These are phyloP conservation scores for Candida andamanensis DNA, from an alignment of 805 yeast species.

Conservation along the genomic window DNA sequence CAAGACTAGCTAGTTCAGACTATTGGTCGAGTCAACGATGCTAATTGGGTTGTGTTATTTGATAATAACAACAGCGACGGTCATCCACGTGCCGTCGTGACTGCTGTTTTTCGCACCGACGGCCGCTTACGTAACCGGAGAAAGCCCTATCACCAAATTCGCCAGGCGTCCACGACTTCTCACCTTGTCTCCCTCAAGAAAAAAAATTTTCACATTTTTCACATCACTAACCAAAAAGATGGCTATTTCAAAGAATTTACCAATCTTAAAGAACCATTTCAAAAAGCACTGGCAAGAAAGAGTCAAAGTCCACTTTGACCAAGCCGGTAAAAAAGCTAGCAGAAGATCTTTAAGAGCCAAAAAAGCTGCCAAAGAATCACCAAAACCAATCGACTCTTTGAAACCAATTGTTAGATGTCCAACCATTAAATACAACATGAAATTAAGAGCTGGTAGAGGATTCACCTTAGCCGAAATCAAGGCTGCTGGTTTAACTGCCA, in stretches of 20 bases:
- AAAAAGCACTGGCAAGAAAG: conserved; percentile 99
- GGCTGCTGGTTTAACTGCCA: conserved; percentile 88
- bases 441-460: conserved; percentile 99
- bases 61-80: too few relatives aligned
- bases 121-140: too few relatives aligned
- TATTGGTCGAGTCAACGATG: too few relatives aligned
- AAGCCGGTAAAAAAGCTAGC: conserved; percentile 98
- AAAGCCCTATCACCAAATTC: too few relatives aligned
- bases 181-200: background rate
- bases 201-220: conserved; percentile 4
- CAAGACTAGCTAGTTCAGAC: too few relatives aligned
- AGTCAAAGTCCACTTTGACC: conserved; percentile 99
- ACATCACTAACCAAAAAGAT: conserved; percentile 15
- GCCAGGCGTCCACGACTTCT: background rate
- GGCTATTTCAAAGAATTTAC: conserved; percentile 99
- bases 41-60: too few relatives aligned
- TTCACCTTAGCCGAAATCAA: conserved; percentile 96
- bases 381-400: conserved; percentile 93
- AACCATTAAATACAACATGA: conserved; percentile 98
- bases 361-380: conserved; percentile 93
- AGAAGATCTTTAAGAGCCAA: conserved; percentile 93
- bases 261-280: conserved; percentile 99
- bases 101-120: conserved; percentile 7
- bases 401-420: conserved; percentile 99
- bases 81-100: conserved; percentile 2